Percentiles rank a stretch among this genome's conserved stretches.
Conservation (phyloP, 768 basidiomycete genomes). For the Mycena rosella region DNA sequence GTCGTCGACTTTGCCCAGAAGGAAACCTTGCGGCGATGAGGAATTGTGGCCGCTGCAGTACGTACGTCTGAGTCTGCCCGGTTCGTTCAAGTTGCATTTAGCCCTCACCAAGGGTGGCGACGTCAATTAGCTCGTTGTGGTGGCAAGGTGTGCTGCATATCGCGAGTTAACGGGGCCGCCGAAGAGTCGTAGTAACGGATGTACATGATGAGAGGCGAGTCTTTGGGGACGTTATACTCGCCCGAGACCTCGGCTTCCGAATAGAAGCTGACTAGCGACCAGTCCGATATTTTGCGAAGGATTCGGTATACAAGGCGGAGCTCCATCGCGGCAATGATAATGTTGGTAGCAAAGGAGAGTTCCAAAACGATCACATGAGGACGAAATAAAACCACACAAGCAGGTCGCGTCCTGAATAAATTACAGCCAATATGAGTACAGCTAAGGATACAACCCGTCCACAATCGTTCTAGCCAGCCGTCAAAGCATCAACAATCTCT, state of each 20-base stretch:
- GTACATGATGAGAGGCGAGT: conserved; percentile 58
- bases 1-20: conserved; percentile 81
- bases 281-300: conserved; percentile 72
- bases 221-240: conserved; percentile 64
- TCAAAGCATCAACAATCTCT: conserved; percentile 13
- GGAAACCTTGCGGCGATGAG: conserved; percentile 68
- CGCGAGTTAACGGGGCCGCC: conserved; percentile 4
- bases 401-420: background rate
- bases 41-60: conserved; percentile 64
- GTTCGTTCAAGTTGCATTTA: background rate
- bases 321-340: conserved; percentile 50
- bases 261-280: conserved; percentile 71
- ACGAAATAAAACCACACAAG: too few species aligned
- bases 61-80: background rate
- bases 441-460: too few species aligned
- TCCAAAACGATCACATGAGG: conserved; percentile 4
- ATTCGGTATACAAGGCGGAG: conserved; percentile 68
- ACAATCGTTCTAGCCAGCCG: background rate
- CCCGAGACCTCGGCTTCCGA: conserved; percentile 64
- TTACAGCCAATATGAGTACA: too few species aligned
- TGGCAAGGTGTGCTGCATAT: conserved; percentile 66
- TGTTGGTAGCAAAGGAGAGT: background rate
- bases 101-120: conserved; percentile 58
- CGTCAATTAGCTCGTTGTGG: conserved; percentile 79
- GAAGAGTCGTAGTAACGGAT: conserved; percentile 53